phyloP scores from a whole-genome alignment of 2,329 filamentous ascomycete genomes.

The Fusarium scirpi region DNA sequence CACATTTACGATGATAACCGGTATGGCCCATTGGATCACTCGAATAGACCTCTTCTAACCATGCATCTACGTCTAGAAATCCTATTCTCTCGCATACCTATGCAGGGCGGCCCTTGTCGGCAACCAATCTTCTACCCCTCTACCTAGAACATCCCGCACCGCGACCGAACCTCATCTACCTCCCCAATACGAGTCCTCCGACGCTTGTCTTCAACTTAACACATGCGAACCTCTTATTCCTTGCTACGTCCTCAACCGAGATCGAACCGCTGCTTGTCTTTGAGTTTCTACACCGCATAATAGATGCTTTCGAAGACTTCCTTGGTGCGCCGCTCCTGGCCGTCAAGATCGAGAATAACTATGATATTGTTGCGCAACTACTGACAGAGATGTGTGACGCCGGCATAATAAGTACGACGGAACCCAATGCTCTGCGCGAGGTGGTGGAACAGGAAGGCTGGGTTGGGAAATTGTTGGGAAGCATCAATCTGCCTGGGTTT shows the following conservation, averaged over 20 bases:
- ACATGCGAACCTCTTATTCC: slow-evolving; percentile 89
- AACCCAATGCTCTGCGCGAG: slow-evolving; percentile 92
- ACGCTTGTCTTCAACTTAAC: slow-evolving; percentile 88
- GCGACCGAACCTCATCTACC: slow-evolving; percentile 86
- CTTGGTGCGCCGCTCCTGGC: slow-evolving; percentile 88
- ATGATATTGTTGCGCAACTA: slow-evolving; percentile 93
- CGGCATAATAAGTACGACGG: slow-evolving; percentile 88
- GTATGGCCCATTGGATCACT: slow-evolving; percentile 58
- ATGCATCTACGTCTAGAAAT: slow-evolving; percentile 65
- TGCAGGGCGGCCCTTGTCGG: slow-evolving; percentile 81
- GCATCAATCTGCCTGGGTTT: slow-evolving; percentile 84
- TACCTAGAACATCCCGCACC: slow-evolving; percentile 86
- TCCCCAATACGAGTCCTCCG: slow-evolving; percentile 83
- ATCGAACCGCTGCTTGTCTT: slow-evolving; percentile 89
- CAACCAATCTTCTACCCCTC: slow-evolving; percentile 81
- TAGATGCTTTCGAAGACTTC: slow-evolving; percentile 95
- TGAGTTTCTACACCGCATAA: slow-evolving; percentile 92
- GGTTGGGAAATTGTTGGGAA: slow-evolving; percentile 88
- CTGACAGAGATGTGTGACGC: slow-evolving; percentile 97
- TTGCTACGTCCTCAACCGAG: slow-evolving; percentile 87
- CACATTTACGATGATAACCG: slow-evolving; percentile 98
- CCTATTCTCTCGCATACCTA: slow-evolving; percentile 91
- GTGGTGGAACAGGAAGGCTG: slow-evolving; percentile 91
- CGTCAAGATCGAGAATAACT: slow-evolving; percentile 87
- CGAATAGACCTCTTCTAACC: slow-evolving; percentile 38